A percentile compares a stretch with the other conserved stretches of the same genome.
Evolutionary conservation across 805 yeast genomes (phyloP).

Genomic region (Grigorovia jiainica): DNA sequence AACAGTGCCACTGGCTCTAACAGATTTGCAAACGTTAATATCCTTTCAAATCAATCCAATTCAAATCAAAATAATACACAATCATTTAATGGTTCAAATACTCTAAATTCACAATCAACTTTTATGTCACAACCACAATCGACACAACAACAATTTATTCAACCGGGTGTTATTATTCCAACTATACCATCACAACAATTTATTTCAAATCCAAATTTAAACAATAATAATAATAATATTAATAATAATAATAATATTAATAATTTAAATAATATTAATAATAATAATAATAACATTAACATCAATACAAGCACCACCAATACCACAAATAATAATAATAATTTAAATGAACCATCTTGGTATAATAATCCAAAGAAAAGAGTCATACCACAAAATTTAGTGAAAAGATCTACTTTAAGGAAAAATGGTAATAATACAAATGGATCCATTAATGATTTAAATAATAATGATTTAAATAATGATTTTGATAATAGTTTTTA

Average conservation of each 20-base stretch:
- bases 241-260: background rate
- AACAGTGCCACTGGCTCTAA: background rate
- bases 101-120: background rate
- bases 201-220: background rate
- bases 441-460: background rate
- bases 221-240: background rate
- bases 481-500: background rate
- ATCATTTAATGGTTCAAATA: background rate
- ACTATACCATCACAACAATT: background rate
- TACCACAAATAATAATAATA: background rate
- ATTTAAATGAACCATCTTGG: slow-evolving; percentile 28
- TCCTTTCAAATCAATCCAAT: background rate
- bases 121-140: background rate
- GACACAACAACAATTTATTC: background rate
- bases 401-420: slow-evolving; percentile 31
- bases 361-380: slow-evolving; percentile 37
- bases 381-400: slow-evolving; percentile 37
- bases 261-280: background rate
- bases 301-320: too few relatives aligned
- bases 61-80: background rate
- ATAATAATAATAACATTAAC: background rate
- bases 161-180: background rate
- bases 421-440: slow-evolving; percentile 2
- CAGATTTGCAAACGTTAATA: background rate
- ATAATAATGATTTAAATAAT: background rate